Conservation (phyloP, 2,329 filamentous ascomycete species). For the Fusarium nurragi region DNA sequence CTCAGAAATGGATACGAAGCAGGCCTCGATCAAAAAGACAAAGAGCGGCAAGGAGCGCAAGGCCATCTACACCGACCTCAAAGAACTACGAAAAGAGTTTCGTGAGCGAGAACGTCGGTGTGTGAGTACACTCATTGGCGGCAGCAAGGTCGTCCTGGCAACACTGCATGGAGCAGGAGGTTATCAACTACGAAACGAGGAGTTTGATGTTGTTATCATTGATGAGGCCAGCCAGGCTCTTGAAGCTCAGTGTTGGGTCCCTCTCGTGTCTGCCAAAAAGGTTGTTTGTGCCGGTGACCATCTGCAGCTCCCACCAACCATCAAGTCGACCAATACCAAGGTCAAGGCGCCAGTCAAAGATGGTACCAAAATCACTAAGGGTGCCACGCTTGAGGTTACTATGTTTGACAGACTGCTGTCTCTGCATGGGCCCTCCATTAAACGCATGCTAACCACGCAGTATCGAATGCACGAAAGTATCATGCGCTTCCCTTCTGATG, state of each 20-base stretch:
- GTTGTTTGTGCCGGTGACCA: conserved; percentile 94
- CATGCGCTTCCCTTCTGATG: conserved; percentile 91
- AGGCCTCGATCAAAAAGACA: conserved; percentile 88
- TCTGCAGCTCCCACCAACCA: conserved; percentile 90
- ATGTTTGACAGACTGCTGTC: conserved; percentile 88
- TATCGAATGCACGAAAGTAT: conserved; percentile 98
- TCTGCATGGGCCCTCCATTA: conserved; percentile 84
- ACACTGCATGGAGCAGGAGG: conserved; percentile 94
- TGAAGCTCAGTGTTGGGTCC: conserved; percentile 97
- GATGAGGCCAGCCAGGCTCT: conserved; percentile 96
- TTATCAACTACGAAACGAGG: conserved; percentile 78
- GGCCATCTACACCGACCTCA: conserved; percentile 85
- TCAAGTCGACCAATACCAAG: conserved; percentile 78
- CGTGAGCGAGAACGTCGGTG: conserved; percentile 85
- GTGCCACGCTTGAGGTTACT: conserved; percentile 81
- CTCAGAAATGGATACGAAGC: conserved; percentile 91
- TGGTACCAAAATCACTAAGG: conserved; percentile 55
- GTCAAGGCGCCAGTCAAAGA: conserved; percentile 52
- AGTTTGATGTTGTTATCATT: conserved; percentile 93
- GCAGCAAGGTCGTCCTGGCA: conserved; percentile 87
- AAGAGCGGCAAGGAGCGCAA: conserved; percentile 80
- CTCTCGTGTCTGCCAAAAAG: conserved; percentile 81
- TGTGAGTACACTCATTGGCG: conserved; percentile 76
- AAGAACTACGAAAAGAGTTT: conserved; percentile 87
- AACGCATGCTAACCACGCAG: conserved; percentile 94